Evolutionary conservation across 441 rosid genomes (phyloP), one percentile per base, ranked within the genome.

Genomic region (Jatropha podagrica): DNA sequence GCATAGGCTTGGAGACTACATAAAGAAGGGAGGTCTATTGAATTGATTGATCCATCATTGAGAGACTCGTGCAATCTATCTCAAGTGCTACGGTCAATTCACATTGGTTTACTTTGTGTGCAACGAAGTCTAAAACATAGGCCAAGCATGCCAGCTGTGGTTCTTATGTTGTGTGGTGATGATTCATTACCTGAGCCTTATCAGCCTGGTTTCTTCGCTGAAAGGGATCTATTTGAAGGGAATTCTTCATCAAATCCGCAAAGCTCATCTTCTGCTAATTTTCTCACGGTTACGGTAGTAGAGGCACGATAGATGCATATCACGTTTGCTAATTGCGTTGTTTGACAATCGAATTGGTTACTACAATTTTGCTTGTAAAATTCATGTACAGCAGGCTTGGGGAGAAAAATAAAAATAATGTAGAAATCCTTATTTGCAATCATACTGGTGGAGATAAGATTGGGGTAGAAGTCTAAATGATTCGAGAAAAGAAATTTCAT

Each of bases 141-240:
- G 76, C 68, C 63, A 17, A 59, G 15, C 66, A 78, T 78, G 74
- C 69, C 77, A 62, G 18, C 66, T 11, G 79, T 77, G 48, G 72
- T 72, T 72, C n/a, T 59, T 10, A 72, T 65, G 80, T 17, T 72
- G 73, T 18, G 37, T 3, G 20, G 68, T 26, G 71, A 64, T 12
- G 52, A 18, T 18, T 41, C 54, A 9, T 26, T 72, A 52, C 76
- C 76, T 66, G n/a, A 72, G 12, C 77, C 81, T 41, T 67, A 78
- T 13, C 69, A 51, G 26, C 77, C 76, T 20, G 80, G 80, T 0
- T 77, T 66, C 58, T 77, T 58, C 23, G 37, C 63, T 7, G 80
- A 77, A 51, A 72, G 76, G 20, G 20, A 49, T 13, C 11, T 49
- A 2, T 2, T 14, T 63, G 42, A 38, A 14, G 13, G 3, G 17